Evolutionary conservation across 139 green algal genomes (phyloP).

Genomic region (Astrephomene gubernaculifera): DNA sequence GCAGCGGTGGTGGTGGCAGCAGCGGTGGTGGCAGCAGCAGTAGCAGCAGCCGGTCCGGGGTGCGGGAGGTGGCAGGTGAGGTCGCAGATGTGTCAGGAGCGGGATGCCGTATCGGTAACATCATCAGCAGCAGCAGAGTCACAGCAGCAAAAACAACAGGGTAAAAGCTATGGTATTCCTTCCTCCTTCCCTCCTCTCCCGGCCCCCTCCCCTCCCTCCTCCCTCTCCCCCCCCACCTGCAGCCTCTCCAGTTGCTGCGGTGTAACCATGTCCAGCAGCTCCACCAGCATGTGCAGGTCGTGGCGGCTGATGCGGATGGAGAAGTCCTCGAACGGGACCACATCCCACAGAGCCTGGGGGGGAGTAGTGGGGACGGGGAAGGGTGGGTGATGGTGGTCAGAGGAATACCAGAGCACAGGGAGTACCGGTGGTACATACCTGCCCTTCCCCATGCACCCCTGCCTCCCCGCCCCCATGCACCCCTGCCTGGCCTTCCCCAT

Average conservation of each 20-base stretch:
- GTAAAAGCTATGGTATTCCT: too few species aligned
- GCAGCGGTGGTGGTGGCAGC: neutral
- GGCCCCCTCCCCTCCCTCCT: neutral
- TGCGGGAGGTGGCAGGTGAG: too few species aligned
- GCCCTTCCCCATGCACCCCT: neutral
- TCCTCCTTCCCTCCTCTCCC: neutral
- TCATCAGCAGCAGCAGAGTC: too few species aligned
- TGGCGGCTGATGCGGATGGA: constrained; percentile 3
- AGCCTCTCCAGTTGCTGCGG: constrained; percentile 20
- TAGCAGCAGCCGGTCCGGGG: too few species aligned
- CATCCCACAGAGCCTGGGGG: constrained; percentile 26
- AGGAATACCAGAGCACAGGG: neutral
- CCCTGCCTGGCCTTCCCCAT: neutral
- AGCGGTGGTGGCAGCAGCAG: too few species aligned
- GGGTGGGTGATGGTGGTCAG: too few species aligned
- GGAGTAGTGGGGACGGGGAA: neutral
- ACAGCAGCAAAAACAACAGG: too few species aligned
- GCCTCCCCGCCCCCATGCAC: neutral
- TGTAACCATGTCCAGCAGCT: constrained; percentile 23
- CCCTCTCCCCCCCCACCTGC: constrained; percentile 4
- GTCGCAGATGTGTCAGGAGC: too few species aligned
- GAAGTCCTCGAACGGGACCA: constrained; percentile 33
- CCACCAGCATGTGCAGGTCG: constrained; percentile 5
- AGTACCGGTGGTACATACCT: neutral
- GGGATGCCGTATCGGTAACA: too few species aligned